Evolutionary conservation across 2,329 filamentous ascomycete species (phyloP).

Genomic region (Talaromyces sp.): DNA sequence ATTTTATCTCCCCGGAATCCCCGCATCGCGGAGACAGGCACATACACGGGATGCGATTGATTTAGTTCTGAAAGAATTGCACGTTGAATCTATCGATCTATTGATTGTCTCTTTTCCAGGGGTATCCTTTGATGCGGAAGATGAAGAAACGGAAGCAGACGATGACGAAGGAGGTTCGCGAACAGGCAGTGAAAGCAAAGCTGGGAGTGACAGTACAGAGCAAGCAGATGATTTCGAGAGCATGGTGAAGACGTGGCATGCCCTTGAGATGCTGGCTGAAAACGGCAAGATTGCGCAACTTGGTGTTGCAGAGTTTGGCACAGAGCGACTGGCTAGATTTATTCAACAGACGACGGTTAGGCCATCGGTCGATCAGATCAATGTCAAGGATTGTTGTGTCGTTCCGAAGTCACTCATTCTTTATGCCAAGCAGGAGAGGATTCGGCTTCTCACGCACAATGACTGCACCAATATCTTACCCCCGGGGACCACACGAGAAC

Average conservation of each 20-base stretch:
- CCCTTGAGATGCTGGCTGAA: conserved; percentile 70
- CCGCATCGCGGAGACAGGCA: conserved; percentile 61
- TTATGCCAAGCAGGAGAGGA: conserved; percentile 76
- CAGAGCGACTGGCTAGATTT: conserved; percentile 75
- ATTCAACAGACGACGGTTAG: conserved; percentile 67
- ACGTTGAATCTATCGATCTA: conserved; percentile 74
- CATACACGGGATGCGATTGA: conserved; percentile 77
- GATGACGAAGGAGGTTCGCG: conserved; percentile 47
- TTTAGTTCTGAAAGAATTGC: conserved; percentile 76
- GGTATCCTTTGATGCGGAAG: conserved; percentile 89
- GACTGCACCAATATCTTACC: conserved; percentile 92
- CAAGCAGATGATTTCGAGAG: conserved; percentile 56
- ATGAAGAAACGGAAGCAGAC: conserved; percentile 66
- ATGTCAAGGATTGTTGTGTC: conserved; percentile 91
- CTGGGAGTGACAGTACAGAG: conserved; percentile 42
- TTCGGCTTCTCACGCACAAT: conserved; percentile 89
- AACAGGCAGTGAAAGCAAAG: conserved; percentile 62
- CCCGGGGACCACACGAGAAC: conserved; percentile 75
- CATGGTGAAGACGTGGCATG: conserved; percentile 66
- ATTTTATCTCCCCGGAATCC: conserved; percentile 79
- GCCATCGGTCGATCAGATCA: conserved; percentile 92
- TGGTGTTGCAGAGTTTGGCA: conserved; percentile 89
- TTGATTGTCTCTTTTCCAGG: conserved; percentile 92
- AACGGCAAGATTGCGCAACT: conserved; percentile 71
- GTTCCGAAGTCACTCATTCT: conserved; percentile 83